Conservation (phyloP, 2,329 filamentous ascomycete genomes). For the Penicillium sumatraense region DNA sequence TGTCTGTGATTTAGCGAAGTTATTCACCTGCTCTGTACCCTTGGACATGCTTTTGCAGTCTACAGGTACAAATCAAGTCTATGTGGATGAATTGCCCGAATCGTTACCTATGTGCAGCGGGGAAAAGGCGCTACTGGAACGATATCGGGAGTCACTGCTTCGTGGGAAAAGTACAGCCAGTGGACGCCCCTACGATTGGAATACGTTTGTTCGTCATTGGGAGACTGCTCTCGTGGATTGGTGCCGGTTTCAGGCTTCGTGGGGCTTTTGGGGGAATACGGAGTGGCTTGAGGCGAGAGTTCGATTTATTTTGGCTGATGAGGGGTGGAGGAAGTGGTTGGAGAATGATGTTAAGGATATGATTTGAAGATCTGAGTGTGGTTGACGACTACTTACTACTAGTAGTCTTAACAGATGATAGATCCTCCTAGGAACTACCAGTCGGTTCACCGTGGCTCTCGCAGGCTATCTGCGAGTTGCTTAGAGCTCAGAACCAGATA, state of each 20-base stretch:
- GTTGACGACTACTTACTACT: too few relatives aligned
- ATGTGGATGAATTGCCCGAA: constrained; percentile 34
- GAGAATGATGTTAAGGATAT: neutral
- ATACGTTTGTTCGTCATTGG: constrained; percentile 63
- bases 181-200: constrained; percentile 60
- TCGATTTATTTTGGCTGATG: constrained; percentile 53
- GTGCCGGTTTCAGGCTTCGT: constrained; percentile 65
- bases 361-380: neutral
- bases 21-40: constrained; percentile 70
- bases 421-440: too few relatives aligned
- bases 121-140: constrained; percentile 57
- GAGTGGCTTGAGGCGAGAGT: constrained; percentile 63
- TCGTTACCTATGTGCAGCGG: constrained; percentile 55
- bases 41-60: constrained; percentile 57
- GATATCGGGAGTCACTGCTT: constrained; percentile 46
- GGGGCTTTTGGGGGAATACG: constrained; percentile 66
- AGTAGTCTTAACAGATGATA: too few relatives aligned
- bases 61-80: too few relatives aligned
- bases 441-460: neutral
- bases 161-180: neutral
- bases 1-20: constrained; percentile 68
- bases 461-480: too few relatives aligned
- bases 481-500: too few relatives aligned
- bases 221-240: constrained; percentile 71
- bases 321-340: constrained; percentile 54